phyloP scores from a whole-genome alignment of 2,329 filamentous ascomycete genomes.

The Davidsoniella neocaledoniae region DNA sequence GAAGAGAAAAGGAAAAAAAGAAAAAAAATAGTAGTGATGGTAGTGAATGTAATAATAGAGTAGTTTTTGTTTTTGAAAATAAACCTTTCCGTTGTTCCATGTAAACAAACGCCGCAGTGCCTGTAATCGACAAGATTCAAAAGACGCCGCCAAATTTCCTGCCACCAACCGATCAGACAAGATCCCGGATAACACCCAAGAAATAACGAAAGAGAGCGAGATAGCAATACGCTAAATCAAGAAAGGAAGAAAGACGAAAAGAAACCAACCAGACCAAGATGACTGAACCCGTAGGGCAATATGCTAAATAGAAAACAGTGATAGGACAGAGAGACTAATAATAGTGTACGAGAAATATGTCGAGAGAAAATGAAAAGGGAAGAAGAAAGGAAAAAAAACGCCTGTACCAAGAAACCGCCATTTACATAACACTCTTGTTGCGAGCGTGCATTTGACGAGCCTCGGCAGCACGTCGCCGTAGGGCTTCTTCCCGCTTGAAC shows the following conservation, averaged over 20 bases:
- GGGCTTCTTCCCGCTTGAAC: constrained; percentile 43
- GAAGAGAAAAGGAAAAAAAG: no score
- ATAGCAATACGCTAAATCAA: background rate
- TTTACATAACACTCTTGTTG: constrained; percentile 40
- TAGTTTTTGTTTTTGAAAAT: no score
- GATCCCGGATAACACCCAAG: background rate
- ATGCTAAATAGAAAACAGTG: constrained; percentile 1
- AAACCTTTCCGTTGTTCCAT: no score
- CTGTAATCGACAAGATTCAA: no score
- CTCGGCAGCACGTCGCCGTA: constrained; percentile 37
- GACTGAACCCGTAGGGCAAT: background rate
- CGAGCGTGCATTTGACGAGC: constrained; percentile 31
- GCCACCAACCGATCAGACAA: background rate
- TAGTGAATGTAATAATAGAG: no score
- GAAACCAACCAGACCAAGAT: background rate
- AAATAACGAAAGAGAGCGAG: background rate
- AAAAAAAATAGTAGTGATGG: no score
- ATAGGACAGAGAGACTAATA: background rate
- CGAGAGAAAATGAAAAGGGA: background rate
- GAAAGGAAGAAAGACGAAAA: background rate
- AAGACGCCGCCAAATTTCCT: no score
- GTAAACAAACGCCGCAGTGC: no score
- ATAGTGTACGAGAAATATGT: background rate
- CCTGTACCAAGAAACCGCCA: background rate
- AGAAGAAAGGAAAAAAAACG: background rate